phyloP scores from a whole-genome alignment of 805 yeast genomes.

The Kodamaea kakaduensis region DNA sequence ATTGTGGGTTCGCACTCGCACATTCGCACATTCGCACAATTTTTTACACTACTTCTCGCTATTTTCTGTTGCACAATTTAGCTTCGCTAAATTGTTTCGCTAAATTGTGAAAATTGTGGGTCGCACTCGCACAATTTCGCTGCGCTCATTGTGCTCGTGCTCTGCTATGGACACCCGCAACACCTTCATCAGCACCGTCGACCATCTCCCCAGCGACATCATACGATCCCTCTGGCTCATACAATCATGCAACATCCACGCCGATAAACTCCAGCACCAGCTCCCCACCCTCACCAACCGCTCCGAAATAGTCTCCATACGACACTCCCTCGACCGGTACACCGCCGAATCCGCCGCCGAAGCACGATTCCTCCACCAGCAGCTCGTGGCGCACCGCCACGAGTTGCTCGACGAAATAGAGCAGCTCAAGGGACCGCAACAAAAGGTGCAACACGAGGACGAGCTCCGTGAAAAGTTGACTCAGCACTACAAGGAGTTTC shows the following conservation, averaged over 20 bases:
- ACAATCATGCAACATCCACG: constrained; percentile 32
- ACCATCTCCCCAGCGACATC: constrained; percentile 42
- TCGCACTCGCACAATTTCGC: no score
- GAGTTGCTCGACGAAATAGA: constrained; percentile 23
- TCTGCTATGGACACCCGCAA: constrained; percentile 9
- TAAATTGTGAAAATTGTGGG: no score
- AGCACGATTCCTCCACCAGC: constrained; percentile 26
- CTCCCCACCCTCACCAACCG: constrained; percentile 6
- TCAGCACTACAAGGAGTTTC: constrained; percentile 32
- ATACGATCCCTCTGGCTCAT: constrained; percentile 41
- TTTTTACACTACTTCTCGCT: no score
- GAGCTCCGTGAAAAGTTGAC: constrained; percentile 28
- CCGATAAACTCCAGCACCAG: constrained; percentile 16
- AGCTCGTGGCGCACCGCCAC: constrained; percentile 27
- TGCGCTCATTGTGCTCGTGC: no score
- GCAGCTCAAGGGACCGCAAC: constrained; percentile 14
- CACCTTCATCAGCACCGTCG: constrained; percentile 36
- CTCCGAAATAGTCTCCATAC: constrained; percentile 9
- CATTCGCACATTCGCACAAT: no score
- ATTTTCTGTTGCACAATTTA: no score
- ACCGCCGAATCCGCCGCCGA: constrained; percentile 25
- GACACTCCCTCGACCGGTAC: constrained; percentile 11
- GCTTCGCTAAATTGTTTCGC: no score
- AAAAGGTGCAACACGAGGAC: constrained; percentile 12
- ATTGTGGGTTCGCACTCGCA: no score